Evolutionary conservation across 305 asterid genomes (phyloP).

Genomic region (Solanum aculeatissimum): DNA sequence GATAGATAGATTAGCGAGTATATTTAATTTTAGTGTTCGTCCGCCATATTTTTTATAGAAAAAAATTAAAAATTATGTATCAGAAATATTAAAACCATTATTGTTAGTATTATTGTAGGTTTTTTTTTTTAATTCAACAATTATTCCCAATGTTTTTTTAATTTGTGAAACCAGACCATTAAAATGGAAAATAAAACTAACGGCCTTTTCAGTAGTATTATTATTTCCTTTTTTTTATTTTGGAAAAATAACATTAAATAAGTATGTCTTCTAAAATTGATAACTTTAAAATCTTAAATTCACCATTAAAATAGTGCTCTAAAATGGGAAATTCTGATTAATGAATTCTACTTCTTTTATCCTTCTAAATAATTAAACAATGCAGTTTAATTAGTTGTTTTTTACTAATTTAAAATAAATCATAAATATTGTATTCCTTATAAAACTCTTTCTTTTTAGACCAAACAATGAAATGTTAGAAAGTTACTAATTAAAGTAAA

Average conservation of each 20-base stretch:
- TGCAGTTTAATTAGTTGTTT: neutral
- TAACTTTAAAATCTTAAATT: neutral
- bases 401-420: neutral
- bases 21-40: neutral
- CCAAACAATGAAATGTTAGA: neutral
- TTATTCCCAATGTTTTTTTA: too few species aligned
- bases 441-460: neutral
- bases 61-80: too few species aligned
- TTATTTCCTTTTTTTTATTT: neutral
- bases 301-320: neutral
- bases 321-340: neutral
- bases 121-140: too few species aligned
- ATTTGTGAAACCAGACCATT: too few species aligned
- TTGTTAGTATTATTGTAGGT: too few species aligned
- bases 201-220: neutral
- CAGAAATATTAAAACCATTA: too few species aligned
- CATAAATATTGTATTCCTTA: neutral
- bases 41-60: neutral
- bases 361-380: neutral
- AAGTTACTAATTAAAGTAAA: neutral
- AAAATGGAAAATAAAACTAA: neutral
- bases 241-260: neutral
- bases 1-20: too few species aligned
- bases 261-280: neutral
- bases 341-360: neutral